Percentiles rank a stretch among this genome's conserved stretches.
Evolutionary conservation across 176 grass and related monocot genomes (phyloP).

Genomic region (Avena eriantha): DNA sequence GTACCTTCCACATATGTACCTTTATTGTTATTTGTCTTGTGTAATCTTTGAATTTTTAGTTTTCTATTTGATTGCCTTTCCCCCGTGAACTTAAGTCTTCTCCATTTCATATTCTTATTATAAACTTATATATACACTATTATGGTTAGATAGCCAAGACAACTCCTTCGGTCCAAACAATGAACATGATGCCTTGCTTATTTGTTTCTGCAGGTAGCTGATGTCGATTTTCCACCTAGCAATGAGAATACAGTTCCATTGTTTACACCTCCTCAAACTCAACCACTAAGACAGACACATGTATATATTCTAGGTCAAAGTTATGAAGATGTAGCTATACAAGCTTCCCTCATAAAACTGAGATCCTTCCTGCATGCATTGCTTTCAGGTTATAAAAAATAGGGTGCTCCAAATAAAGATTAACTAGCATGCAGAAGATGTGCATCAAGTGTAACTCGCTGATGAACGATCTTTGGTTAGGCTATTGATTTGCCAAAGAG

Average conservation of each 20-base stretch:
- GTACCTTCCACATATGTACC: slow-evolving; percentile 49
- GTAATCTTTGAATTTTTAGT: not conserved
- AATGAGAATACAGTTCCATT: slow-evolving; percentile 72
- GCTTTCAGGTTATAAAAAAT: too few species aligned
- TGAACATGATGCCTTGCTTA: slow-evolving; percentile 21
- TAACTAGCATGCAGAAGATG: too few species aligned
- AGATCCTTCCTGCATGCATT: too few species aligned
- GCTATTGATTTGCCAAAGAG: not conserved
- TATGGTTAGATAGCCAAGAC: slow-evolving; percentile 2
- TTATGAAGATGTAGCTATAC: slow-evolving; percentile 77
- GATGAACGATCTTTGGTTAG: too few species aligned
- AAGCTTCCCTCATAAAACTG: slow-evolving; percentile 48
- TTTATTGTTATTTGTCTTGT: slow-evolving; percentile 27
- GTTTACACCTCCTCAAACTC: slow-evolving; percentile 91
- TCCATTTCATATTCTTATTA: not conserved
- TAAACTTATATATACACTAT: not conserved
- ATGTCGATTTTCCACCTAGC: slow-evolving; percentile 93
- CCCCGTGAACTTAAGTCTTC: not conserved
- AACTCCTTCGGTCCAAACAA: slow-evolving; percentile 12
- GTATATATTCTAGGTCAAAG: slow-evolving; percentile 56
- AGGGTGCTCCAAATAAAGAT: too few species aligned
- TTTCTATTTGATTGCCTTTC: slow-evolving; percentile 16
- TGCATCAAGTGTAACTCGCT: too few species aligned
- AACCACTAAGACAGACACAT: slow-evolving; percentile 69
- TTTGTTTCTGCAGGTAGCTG: slow-evolving; percentile 66